phyloP scores from a whole-genome alignment of 129 eudicot species.

The Helianthus annuus region HanXRQr2.0-SUNRISE NC_035449.2:31928729-31929228 shows the following conservation, averaged over 20 bases:
- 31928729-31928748: not conserved
- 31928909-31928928: not conserved
- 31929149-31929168: not conserved
- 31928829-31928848: not conserved
- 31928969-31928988: slow-evolving; percentile 1
- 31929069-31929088: slow-evolving; percentile 2
- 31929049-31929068: slow-evolving; percentile 10
- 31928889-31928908: slow-evolving; percentile 6
- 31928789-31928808: not conserved
- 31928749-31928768: no score
- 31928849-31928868: not conserved
- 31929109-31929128: not conserved
- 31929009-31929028: not conserved
- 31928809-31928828: not conserved
- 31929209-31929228: slow-evolving; percentile 18
- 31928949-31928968: not conserved
- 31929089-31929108: not conserved
- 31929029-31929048: not conserved
- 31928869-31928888: not conserved
- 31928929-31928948: not conserved
- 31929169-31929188: not conserved
- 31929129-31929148: not conserved
- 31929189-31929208: not conserved
- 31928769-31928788: not conserved
- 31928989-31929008: not conserved